Conservation (phyloP, 1,284 basidiomycete genomes). For the Omphalotus olearius region DNA sequence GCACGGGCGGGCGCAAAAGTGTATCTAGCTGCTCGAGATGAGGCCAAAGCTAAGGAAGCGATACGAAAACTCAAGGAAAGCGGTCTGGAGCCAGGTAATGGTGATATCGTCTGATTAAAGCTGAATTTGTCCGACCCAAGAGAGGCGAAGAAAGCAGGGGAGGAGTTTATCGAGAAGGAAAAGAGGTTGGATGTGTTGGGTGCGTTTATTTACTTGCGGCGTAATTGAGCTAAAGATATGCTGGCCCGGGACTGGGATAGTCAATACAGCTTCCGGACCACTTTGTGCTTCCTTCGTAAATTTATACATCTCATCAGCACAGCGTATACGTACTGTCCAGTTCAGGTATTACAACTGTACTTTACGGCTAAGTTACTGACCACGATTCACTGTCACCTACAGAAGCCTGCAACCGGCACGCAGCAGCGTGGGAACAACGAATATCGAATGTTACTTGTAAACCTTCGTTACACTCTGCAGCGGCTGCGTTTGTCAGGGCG, state of each 20-base stretch:
- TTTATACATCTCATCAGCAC: too few species aligned
- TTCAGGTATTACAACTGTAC: too few species aligned
- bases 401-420: too few species aligned
- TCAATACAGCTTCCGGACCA: slow-evolving; percentile 34
- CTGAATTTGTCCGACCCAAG: slow-evolving; percentile 43
- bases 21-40: slow-evolving; percentile 39
- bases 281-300: too few species aligned
- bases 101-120: slow-evolving; percentile 39
- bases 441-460: too few species aligned
- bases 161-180: slow-evolving; percentile 28
- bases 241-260: slow-evolving; percentile 20
- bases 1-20: slow-evolving; percentile 41
- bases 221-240: background rate
- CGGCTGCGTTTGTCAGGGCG: too few species aligned
- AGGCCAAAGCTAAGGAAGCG: slow-evolving; percentile 33
- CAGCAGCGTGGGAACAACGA: too few species aligned
- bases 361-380: too few species aligned
- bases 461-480: too few species aligned
- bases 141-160: slow-evolving; percentile 38
- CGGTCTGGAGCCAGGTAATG: slow-evolving; percentile 31
- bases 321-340: too few species aligned
- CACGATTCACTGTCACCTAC: too few species aligned
- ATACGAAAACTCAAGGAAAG: slow-evolving; percentile 33
- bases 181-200: slow-evolving; percentile 29
- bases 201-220: background rate